phyloP scores from a whole-genome alignment of 2,329 filamentous ascomycete genomes.

The Aureobasidium melanogenum region DNA sequence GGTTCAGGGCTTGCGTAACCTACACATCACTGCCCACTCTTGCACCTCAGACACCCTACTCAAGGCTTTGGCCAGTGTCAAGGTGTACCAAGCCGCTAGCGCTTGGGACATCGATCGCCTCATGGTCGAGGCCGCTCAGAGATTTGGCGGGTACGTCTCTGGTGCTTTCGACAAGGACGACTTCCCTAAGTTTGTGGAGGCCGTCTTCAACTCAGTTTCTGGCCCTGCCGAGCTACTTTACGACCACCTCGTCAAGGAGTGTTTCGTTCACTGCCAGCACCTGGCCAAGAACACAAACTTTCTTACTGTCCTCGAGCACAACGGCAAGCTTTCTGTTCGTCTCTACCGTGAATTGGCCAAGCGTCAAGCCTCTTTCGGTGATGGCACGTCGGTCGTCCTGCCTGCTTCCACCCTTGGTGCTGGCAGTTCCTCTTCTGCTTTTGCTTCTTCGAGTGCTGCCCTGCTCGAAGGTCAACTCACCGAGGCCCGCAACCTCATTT shows the following conservation, averaged over 20 bases:
- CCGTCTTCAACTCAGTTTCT: neutral
- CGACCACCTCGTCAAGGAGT: neutral
- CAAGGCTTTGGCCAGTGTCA: neutral
- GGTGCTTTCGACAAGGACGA: neutral
- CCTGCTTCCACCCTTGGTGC: neutral
- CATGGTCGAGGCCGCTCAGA: neutral
- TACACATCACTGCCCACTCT: neutral
- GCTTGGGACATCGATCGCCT: neutral
- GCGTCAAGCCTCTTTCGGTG: neutral
- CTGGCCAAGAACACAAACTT: neutral
- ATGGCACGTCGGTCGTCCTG: neutral
- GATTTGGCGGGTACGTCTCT: neutral
- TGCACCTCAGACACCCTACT: neutral
- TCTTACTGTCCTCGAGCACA: neutral
- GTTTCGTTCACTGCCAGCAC: neutral
- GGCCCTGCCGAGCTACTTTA: neutral
- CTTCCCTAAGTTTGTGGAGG: neutral
- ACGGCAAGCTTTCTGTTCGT: neutral
- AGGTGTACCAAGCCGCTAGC: neutral
- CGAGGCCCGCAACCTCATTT: neutral
- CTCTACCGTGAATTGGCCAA: neutral
- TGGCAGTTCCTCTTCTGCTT: neutral
- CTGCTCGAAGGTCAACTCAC: neutral
- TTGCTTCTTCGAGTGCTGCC: neutral
- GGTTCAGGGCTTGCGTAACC: neutral